These are phyloP conservation scores for Curvularia lunata DNA, from an alignment of 2,329 filamentous ascomycete species.

Conservation along the genomic window DNA sequence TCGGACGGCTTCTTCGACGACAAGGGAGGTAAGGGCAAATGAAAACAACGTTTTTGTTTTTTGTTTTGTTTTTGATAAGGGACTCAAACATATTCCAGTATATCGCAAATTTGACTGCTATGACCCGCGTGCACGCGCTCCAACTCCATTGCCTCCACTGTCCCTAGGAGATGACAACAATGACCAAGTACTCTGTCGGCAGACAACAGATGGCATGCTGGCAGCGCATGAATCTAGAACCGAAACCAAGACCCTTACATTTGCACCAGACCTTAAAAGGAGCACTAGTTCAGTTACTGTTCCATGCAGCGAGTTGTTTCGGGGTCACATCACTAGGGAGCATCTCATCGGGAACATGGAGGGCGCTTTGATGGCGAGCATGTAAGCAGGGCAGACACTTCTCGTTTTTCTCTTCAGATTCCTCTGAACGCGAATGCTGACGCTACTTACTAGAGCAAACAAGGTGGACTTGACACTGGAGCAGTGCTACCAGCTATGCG, in stretches of 20 bases:
- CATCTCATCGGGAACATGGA: conserved; percentile 18
- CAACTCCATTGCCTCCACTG: conserved; percentile 30
- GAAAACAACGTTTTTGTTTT: neutral
- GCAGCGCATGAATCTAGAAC: neutral
- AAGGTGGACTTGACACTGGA: conserved; percentile 10
- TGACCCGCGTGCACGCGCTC: conserved; percentile 25
- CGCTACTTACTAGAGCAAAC: neutral
- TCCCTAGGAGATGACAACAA: conserved; percentile 12
- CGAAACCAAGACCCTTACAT: neutral
- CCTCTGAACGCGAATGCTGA: neutral
- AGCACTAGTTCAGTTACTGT: neutral
- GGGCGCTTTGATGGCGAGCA: conserved; percentile 15
- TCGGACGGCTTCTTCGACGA: conserved; percentile 38
- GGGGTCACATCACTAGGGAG: conserved; percentile 2
- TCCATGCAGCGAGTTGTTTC: conserved; percentile 12
- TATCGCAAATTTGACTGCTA: conserved; percentile 28
- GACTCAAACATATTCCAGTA: conserved; percentile 8
- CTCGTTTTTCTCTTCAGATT: neutral
- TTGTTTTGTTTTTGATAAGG: neutral
- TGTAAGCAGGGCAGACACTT: neutral
- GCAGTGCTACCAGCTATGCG: conserved; percentile 17
- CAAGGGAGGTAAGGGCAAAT: conserved; percentile 22
- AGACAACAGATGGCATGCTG: too few relatives aligned
- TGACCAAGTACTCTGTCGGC: neutral
- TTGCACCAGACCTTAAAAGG: neutral